A percentile compares a stretch with the other conserved stretches of the same genome.
phyloP scores from a whole-genome alignment of 345 rosid species.

The Tarenaya hassleriana region DNA sequence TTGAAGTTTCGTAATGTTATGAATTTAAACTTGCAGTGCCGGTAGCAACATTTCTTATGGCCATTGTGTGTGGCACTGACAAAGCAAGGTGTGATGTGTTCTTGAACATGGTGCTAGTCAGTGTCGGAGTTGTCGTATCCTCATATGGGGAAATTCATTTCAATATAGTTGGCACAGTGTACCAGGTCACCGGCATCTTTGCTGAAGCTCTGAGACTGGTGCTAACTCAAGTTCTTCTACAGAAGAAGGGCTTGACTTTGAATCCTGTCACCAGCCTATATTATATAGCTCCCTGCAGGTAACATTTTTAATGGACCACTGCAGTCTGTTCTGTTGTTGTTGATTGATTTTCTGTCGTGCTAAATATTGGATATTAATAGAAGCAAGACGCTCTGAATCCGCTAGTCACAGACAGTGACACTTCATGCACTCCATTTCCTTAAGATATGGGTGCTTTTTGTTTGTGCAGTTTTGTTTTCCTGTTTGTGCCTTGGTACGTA shows the following conservation, averaged over 20 bases:
- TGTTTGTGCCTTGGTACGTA: slow-evolving; percentile 86
- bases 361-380: too few relatives aligned
- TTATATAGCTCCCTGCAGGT: slow-evolving; percentile 99
- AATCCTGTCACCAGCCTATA: slow-evolving; percentile 93
- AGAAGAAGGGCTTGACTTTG: slow-evolving; percentile 82
- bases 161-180: slow-evolving; percentile 82
- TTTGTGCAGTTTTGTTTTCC: slow-evolving; percentile 79
- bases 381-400: too few relatives aligned
- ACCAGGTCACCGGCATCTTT: slow-evolving; percentile 92
- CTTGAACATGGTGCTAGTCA: slow-evolving; percentile 90
- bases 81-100: slow-evolving; percentile 86
- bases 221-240: slow-evolving; percentile 91
- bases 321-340: neutral
- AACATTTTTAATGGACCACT: slow-evolving; percentile 15
- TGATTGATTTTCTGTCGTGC: too few relatives aligned
- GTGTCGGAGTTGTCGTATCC: slow-evolving; percentile 90
- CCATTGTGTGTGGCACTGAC: slow-evolving; percentile 89
- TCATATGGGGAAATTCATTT: slow-evolving; percentile 96
- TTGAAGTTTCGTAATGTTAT: slow-evolving; percentile 21
- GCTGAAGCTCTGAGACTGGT: slow-evolving; percentile 97
- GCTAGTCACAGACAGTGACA: too few relatives aligned
- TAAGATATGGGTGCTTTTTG: slow-evolving; percentile 3
- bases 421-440: too few relatives aligned
- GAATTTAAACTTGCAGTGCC: slow-evolving; percentile 69
- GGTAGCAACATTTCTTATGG: slow-evolving; percentile 84